phyloP scores from a whole-genome alignment of 106 monocot species.

The Cymbidium sinense region DNA sequence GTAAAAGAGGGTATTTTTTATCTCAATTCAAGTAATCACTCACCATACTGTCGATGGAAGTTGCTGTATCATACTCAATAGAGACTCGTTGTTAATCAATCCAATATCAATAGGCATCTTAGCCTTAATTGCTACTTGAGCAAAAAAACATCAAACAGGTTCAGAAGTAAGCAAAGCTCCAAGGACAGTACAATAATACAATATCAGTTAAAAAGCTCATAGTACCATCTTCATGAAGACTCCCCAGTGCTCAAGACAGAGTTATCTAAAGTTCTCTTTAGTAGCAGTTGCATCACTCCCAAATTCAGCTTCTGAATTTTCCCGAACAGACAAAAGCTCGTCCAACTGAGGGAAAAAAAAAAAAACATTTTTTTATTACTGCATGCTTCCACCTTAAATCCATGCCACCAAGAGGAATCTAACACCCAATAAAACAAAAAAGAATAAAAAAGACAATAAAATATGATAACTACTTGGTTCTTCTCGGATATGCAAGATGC shows the following conservation, averaged over 20 bases:
- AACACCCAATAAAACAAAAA: no score
- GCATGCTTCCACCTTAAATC: background rate
- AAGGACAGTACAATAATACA: background rate
- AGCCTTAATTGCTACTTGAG: background rate
- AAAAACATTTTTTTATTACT: background rate
- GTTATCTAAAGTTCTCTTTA: background rate
- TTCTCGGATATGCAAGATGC: background rate
- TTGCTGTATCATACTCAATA: background rate
- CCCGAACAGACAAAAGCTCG: background rate
- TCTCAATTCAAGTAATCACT: background rate
- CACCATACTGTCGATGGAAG: background rate
- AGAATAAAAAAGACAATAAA: background rate
- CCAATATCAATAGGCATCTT: background rate
- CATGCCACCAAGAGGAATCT: background rate
- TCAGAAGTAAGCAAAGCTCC: background rate
- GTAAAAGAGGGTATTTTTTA: background rate
- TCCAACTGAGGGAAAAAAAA: background rate
- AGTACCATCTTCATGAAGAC: background rate
- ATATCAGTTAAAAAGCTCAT: background rate
- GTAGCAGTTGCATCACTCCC: background rate
- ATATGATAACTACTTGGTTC: background rate
- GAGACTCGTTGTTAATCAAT: background rate
- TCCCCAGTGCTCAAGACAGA: background rate
- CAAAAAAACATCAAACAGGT: background rate
- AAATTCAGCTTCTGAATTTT: background rate